phyloP scores from a whole-genome alignment of 768 basidiomycete species.

The Paxillus rubicundulus region DNA sequence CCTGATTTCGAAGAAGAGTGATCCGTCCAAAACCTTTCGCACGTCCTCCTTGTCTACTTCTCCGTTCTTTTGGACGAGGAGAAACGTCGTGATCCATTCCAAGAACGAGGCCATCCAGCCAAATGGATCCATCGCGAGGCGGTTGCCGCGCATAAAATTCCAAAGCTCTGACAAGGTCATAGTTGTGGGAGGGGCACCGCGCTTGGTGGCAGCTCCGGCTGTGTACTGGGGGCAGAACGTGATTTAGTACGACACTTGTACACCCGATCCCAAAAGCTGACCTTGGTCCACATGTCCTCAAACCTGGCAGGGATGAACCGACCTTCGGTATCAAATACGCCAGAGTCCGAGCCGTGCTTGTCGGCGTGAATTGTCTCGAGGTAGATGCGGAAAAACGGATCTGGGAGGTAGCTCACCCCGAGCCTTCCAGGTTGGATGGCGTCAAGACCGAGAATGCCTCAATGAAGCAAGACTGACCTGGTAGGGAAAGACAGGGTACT shows the following conservation, averaged over 20 bases:
- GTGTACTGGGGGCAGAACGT: slow-evolving; percentile 13
- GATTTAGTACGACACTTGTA: not conserved
- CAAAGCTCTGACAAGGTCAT: slow-evolving; percentile 34
- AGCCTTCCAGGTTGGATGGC: slow-evolving; percentile 10
- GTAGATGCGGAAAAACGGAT: slow-evolving; percentile 42
- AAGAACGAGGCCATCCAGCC: slow-evolving; percentile 36
- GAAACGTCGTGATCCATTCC: slow-evolving; percentile 39
- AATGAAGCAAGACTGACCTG: slow-evolving; percentile 14
- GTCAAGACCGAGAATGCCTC: not conserved
- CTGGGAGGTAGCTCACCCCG: slow-evolving; percentile 30
- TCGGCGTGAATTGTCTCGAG: slow-evolving; percentile 33
- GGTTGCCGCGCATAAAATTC: slow-evolving; percentile 28
- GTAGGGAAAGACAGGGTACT: slow-evolving; percentile 35
- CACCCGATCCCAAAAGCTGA: slow-evolving; percentile 6
- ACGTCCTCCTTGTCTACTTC: slow-evolving; percentile 42
- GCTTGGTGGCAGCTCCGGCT: slow-evolving; percentile 1
- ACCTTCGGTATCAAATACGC: slow-evolving; percentile 40
- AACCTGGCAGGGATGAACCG: slow-evolving; percentile 41
- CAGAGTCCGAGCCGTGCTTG: slow-evolving; percentile 46
- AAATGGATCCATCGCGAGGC: slow-evolving; percentile 36
- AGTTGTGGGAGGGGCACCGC: slow-evolving; percentile 12
- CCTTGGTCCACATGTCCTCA: slow-evolving; percentile 44
- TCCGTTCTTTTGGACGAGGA: slow-evolving; percentile 41
- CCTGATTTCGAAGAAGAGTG: slow-evolving; percentile 35
- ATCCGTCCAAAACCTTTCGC: slow-evolving; percentile 41